A percentile compares a stretch with the other conserved stretches of the same genome.
Conservation (phyloP, 2,329 filamentous ascomycete genomes). For the Nemania diffusa region DNA sequence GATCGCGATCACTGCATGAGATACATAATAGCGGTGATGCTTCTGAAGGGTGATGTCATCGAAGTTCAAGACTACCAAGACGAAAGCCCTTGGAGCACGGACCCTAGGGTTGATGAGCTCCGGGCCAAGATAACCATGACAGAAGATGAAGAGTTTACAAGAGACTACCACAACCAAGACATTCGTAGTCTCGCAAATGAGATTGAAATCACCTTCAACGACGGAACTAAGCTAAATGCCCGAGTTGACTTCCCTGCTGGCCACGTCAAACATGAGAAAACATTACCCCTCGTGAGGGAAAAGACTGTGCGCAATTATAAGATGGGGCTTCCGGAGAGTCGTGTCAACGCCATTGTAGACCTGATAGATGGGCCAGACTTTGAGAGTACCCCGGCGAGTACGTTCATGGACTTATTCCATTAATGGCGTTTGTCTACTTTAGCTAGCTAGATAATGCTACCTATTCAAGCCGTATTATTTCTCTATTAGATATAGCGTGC, state of each 20-base stretch:
- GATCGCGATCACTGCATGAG: conserved; percentile 41
- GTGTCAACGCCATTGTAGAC: conserved; percentile 23
- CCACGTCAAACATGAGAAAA: conserved; percentile 10
- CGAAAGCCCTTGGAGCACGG: conserved; percentile 34
- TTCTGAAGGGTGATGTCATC: conserved; percentile 34
- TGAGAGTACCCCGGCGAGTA: conserved; percentile 23
- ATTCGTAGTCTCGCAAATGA: conserved; percentile 32
- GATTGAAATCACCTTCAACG: conserved; percentile 31
- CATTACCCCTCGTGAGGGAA: conserved; percentile 22
- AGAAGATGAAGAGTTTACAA: conserved; percentile 35
- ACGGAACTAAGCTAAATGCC: conserved; percentile 23
- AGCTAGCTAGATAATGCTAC: too few species aligned
- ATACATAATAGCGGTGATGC: conserved; percentile 38
- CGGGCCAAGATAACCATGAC: conserved; percentile 35
- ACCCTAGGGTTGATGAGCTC: conserved; percentile 33
- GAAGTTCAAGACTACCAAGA: conserved; percentile 35
- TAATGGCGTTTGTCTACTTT: too few species aligned
- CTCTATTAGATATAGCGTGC: too few species aligned
- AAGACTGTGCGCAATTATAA: conserved; percentile 32
- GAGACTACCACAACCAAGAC: conserved; percentile 36
- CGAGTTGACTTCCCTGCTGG: conserved; percentile 32
- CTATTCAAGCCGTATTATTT: too few species aligned
- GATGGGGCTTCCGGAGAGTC: conserved; percentile 22
- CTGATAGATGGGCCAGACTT: conserved; percentile 21
- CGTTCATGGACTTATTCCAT: conserved; percentile 33